Conservation (phyloP, 2,329 filamentous ascomycete genomes). For the Clonostachys rosea region DNA sequence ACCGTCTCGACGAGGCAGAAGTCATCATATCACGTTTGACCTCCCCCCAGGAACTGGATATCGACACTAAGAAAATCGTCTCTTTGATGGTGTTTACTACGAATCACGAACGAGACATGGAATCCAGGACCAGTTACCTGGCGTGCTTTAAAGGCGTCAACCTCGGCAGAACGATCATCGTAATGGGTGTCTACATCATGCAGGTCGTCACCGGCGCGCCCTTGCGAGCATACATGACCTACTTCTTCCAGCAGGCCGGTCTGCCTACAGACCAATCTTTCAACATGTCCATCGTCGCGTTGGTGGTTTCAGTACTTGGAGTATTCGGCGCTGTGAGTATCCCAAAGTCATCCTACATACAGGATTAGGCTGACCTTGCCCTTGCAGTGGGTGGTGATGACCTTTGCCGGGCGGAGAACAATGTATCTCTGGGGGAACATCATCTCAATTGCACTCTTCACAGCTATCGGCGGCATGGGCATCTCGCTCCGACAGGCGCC, state of each 20-base stretch:
- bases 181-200: conserved; percentile 23
- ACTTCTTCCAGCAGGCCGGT: conserved; percentile 37
- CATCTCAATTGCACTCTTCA: conserved; percentile 34
- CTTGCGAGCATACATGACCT: conserved; percentile 34
- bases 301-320: conserved; percentile 24
- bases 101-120: conserved; percentile 35
- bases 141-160: conserved; percentile 41
- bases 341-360: no score
- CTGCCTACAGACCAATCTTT: conserved; percentile 25
- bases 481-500: conserved; percentile 3
- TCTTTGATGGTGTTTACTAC: conserved; percentile 54
- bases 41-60: conserved; percentile 1
- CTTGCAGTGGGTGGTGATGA: conserved; percentile 29
- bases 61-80: conserved; percentile 28
- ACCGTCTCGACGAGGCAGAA: conserved; percentile 21
- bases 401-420: conserved; percentile 27
- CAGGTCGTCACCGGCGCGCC: conserved; percentile 31
- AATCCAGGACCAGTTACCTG: conserved; percentile 19
- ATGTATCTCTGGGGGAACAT: conserved; percentile 37
- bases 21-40: background rate
- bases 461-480: conserved; percentile 35
- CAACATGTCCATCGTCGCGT: conserved; percentile 26
- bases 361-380: conserved; percentile 34
- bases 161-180: conserved; percentile 32
- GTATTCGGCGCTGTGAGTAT: conserved; percentile 30